Conservation (phyloP, 495 filamentous ascomycete genomes). For the Aspergillus leporis region DNA sequence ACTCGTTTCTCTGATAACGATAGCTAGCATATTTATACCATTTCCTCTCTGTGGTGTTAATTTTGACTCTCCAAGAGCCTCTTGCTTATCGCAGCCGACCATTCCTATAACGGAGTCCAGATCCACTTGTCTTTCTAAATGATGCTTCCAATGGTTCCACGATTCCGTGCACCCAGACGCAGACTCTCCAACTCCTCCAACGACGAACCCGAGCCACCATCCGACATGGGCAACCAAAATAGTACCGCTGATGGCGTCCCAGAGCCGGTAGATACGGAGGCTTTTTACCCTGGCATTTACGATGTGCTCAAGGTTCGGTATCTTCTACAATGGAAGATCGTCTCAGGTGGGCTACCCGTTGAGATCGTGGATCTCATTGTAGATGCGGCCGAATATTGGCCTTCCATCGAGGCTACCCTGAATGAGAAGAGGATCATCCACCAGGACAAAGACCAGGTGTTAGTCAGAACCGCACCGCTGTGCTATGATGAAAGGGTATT, state of each 20-base stretch:
- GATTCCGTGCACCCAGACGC: conserved; percentile 2
- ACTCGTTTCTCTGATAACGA: not conserved
- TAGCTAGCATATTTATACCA: not conserved
- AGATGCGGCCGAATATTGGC: conserved; percentile 74
- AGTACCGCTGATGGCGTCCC: not conserved
- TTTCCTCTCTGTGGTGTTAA: not conserved
- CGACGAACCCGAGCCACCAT: not conserved
- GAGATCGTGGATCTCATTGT: conserved; percentile 69
- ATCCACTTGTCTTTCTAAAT: not conserved
- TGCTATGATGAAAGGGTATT: conserved; percentile 40
- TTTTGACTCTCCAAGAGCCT: not conserved
- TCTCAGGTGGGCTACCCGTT: conserved; percentile 48
- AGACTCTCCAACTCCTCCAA: conserved; percentile 3
- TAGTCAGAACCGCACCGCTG: conserved; percentile 41
- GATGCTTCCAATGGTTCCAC: conserved; percentile 13
- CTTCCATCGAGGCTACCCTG: conserved; percentile 37
- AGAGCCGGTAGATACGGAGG: not conserved
- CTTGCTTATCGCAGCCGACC: not conserved
- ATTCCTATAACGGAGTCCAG: too few relatives aligned
- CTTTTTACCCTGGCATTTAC: conserved; percentile 29
- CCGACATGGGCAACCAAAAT: not conserved
- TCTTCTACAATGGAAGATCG: conserved; percentile 43
- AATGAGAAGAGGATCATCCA: conserved; percentile 26
- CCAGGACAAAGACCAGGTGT: conserved; percentile 40
- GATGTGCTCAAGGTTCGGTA: conserved; percentile 41